Base-by-base conservation (phyloP, 2,329 filamentous ascomycete species). In the Iodosphaeria phyllophila region DNA sequence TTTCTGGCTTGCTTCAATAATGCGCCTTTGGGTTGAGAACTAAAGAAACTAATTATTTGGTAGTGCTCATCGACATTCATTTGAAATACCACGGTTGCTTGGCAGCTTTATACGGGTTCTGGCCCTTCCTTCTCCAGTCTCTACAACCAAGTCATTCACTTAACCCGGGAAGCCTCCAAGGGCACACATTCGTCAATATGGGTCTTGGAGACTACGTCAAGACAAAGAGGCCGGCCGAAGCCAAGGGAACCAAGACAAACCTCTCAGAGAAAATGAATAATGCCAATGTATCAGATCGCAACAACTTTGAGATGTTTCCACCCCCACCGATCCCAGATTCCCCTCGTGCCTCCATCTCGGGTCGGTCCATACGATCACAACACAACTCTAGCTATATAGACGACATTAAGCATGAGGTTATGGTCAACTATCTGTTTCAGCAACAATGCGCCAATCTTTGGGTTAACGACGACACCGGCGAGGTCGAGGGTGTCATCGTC, bases 341-440 rank as follows among this genome's bases (percentile, higher is more conserved):
- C 9, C 57, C 62, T 11, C 58, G 60, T 24, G 54, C 55, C 34
- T 73, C 65, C 1, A 42, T 63, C 16, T 60, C 59, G 1, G 57
- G 45, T 15, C 50, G 44, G 20, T 64, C 61, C n/a, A 44, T 47
- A 10, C 46, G 45, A 15, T 63, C 59, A 2, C 27, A 25, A 13
- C 47, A 47, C 23, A 67, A 59, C 40, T 66, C 62, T 19, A 48
- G 60, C 28, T 60, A 74, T 30, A 47, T 76, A 8, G 72, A 78
- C 30, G 74, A 78, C 32, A 75, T 80, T 48, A 78, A 75, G 47
- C 72, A 80, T 40, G 76, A 83, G 46, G 73, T 83, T 31, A 83
- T 83, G 75, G 74, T 78, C 31, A 82, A 78, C 49, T 80, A 79
- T 44, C 56, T 84, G 14, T 80, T 80, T 47, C 76, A 83, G 46